Evolutionary conservation across 495 filamentous ascomycete species (phyloP), one percentile per base, ranked within the genome.

Genomic region (Pseudomonodictys pantanalensis): DNA sequence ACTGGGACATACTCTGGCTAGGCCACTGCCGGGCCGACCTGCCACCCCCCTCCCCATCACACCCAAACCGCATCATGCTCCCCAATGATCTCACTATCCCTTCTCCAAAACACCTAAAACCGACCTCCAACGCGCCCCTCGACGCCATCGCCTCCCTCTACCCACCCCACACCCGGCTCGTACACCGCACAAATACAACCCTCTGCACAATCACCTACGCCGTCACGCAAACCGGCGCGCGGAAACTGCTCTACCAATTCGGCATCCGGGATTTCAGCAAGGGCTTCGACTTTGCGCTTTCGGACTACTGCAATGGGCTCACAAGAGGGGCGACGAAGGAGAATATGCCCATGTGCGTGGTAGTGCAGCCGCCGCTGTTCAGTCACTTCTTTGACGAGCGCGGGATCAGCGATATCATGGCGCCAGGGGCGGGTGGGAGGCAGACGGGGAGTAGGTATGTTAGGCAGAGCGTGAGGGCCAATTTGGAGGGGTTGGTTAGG

Each of bases 131-230:
- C 18, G 48, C 59, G 7, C n/a, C 41, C 23, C 55, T 43, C 35
- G 60, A 64, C 51, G 20, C 12, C 22, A 33, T 64, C 29, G 47
- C 50, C 5, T 33, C 49, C 28, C 20, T 60, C 29, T 64, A 62
- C 50, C 55, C 55, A 22, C 56, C 59, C 29, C 66, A 68, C 25
- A 69, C 67, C 24, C 74, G 81, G 15, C 65, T 79, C 33, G 68
- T 79, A 18, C 80, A 79, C 64, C 67, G 71, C 26, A 66, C 73
- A 12, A 73, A 73, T 22, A 73, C 70, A 9, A 75, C 72, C 7
- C 73, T 80, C 35, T 85, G 81, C 69, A 73, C 76, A 5, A 75
- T 77, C 50, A 71, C 76, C 20, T 86, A 86, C 66, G 81, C 81
- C 0, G 72, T 85, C 2, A 79, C 79, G 0, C 76, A 76, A 25